Percentiles rank a stretch among this genome's conserved stretches.
These are phyloP conservation scores for Tetrahymena thermophila DNA, from an alignment of 73 alveolate genomes.

Conservation along the genomic window DNA sequence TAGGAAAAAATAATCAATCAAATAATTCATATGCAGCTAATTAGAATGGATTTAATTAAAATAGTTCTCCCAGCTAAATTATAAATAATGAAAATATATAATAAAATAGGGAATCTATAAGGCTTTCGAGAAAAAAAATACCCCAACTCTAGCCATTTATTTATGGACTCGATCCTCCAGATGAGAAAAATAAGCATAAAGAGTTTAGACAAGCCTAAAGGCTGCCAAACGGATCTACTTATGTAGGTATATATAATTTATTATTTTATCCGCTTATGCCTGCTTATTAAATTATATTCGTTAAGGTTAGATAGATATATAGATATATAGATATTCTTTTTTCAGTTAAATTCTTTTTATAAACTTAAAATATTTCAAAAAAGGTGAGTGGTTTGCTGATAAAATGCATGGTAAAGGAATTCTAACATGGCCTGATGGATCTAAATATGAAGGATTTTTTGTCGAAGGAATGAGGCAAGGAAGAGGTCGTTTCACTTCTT, in stretches of 20 bases:
- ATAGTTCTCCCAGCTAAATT: neutral
- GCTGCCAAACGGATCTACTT: neutral
- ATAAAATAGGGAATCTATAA: neutral
- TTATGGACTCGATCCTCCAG: neutral
- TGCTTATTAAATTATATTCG: neutral
- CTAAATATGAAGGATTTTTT: conserved; percentile 1
- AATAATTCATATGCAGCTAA: neutral
- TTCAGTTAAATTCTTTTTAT: neutral
- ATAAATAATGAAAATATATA: neutral
- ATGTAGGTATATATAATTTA: neutral
- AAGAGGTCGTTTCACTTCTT: neutral
- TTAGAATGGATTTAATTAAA: neutral
- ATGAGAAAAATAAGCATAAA: neutral
- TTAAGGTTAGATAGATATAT: neutral
- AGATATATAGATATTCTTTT: neutral
- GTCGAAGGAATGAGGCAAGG: conserved; percentile 9
- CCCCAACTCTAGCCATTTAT: neutral
- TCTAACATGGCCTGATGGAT: neutral
- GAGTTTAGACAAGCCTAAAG: neutral
- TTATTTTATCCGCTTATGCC: neutral
- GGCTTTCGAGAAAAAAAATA: neutral
- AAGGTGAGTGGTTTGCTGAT: neutral
- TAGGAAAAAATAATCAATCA: neutral
- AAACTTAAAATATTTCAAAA: neutral
- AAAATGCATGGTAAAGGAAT: conserved; percentile 13